Conservation (phyloP, 1,284 basidiomycete species). For the Erythrobasidium hasegawianum region DNA sequence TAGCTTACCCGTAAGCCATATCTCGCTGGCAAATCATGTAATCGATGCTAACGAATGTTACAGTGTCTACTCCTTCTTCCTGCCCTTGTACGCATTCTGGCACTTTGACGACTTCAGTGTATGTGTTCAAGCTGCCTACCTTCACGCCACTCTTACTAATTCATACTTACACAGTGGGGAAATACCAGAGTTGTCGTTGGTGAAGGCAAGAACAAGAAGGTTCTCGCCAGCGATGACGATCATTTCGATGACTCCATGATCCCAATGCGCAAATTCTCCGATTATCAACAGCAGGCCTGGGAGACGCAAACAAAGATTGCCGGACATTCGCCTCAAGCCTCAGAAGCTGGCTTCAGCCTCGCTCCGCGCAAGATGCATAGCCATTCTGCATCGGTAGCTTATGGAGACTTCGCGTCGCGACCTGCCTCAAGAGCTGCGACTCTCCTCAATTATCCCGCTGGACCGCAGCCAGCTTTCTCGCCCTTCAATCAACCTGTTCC, state of each 20-base stretch:
- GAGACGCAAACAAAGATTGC: slow-evolving; percentile 47
- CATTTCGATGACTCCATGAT: slow-evolving; percentile 97
- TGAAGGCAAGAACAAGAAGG: slow-evolving; percentile 93
- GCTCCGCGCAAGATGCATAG: slow-evolving; percentile 10
- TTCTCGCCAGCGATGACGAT: slow-evolving; percentile 90
- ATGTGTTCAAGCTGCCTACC: background rate
- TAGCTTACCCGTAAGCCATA: slow-evolving; percentile 58
- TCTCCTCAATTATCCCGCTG: slow-evolving; percentile 17
- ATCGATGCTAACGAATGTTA: too few relatives aligned
- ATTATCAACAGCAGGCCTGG: slow-evolving; percentile 55
- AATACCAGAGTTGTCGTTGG: slow-evolving; percentile 93
- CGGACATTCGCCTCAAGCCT: slow-evolving; percentile 55
- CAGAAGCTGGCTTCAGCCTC: slow-evolving; percentile 48
- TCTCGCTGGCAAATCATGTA: too few relatives aligned
- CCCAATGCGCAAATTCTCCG: slow-evolving; percentile 93
- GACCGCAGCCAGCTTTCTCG: slow-evolving; percentile 28
- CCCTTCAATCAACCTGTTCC: slow-evolving; percentile 11
- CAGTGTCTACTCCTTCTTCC: slow-evolving; percentile 92
- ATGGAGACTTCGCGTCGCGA: slow-evolving; percentile 1
- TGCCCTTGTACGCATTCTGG: slow-evolving; percentile 98
- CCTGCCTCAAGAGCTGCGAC: slow-evolving; percentile 8
- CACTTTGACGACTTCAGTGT: slow-evolving; percentile 57
- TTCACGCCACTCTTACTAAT: background rate
- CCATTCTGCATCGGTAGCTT: slow-evolving; percentile 5
- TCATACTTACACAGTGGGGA: slow-evolving; percentile 41